Conservation (phyloP, 305 asterid species). For the Nicotiana rustica region DNA sequence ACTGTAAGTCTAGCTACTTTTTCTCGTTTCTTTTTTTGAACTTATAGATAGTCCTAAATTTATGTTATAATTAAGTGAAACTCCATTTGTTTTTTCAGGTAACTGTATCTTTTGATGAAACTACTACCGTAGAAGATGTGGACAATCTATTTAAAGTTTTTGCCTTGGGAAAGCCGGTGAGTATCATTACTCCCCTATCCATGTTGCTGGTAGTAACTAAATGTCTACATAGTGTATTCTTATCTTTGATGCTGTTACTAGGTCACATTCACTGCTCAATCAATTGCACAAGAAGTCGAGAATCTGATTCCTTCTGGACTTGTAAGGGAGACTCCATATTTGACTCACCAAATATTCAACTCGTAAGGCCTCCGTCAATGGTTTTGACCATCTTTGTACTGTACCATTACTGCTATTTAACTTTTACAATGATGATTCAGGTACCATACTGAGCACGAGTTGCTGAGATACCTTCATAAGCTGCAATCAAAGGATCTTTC, state of each 20-base stretch:
- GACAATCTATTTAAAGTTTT: conserved; percentile 67
- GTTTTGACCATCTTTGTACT: conserved; percentile 16
- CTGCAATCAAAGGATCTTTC: conserved; percentile 84
- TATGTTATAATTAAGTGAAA: conserved; percentile 19
- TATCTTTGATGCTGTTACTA: conserved; percentile 37
- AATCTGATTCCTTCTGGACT: conserved; percentile 77
- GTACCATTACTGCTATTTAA: conserved; percentile 24
- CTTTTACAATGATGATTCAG: conserved; percentile 47
- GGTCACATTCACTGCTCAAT: conserved; percentile 85
- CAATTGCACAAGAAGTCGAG: conserved; percentile 85
- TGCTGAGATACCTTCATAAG: conserved; percentile 74
- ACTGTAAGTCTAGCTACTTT: conserved; percentile 60
- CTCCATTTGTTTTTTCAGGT: conserved; percentile 54
- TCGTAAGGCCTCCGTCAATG: conserved; percentile 57
- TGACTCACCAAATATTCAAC: conserved; percentile 90
- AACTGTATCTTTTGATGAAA: conserved; percentile 88
- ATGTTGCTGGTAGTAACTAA: conserved; percentile 27
- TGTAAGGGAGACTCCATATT: conserved; percentile 77
- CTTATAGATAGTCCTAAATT: conserved; percentile 20
- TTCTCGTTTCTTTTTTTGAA: conserved; percentile 7
- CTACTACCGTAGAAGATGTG: conserved; percentile 67
- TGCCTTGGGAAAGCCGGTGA: conserved; percentile 78
- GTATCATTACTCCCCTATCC: conserved; percentile 38
- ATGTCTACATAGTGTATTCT: conserved; percentile 8
- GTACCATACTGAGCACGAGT: conserved; percentile 93